These are phyloP conservation scores for Kuraishia piskuri DNA, from an alignment of 805 yeast genomes.

Conservation along the genomic window DNA sequence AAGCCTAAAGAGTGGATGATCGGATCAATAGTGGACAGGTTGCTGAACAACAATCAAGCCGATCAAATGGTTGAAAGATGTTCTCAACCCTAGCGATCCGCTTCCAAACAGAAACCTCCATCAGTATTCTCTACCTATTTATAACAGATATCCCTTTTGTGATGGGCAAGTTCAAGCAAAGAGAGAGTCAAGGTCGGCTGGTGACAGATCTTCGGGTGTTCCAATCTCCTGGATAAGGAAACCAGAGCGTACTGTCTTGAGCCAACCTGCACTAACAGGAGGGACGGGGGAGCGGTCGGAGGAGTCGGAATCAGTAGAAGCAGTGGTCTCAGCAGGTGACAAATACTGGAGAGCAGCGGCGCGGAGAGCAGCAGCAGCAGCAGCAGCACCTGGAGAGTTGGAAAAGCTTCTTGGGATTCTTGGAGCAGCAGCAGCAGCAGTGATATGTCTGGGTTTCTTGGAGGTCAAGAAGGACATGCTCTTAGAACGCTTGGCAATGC, in stretches of 20 bases:
- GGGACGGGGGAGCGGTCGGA: conserved; percentile 25
- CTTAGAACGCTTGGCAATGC: conserved; percentile 42
- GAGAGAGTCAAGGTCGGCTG: conserved; percentile 56
- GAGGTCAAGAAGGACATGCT: conserved; percentile 51
- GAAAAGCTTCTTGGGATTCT: conserved; percentile 57
- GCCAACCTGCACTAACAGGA: conserved; percentile 51
- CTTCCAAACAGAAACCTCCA: not conserved
- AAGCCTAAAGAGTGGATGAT: not conserved
- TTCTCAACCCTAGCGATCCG: not conserved
- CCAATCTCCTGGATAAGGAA: conserved; percentile 72
- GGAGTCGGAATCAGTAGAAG: conserved; percentile 23
- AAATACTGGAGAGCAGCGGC: conserved; percentile 54
- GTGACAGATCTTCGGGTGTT: conserved; percentile 68
- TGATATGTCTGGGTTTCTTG: conserved; percentile 43
- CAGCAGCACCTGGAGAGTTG: conserved; percentile 56
- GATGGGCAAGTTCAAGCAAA: conserved; percentile 20
- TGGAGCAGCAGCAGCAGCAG: conserved; percentile 83
- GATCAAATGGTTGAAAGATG: not conserved
- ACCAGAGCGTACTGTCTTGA: conserved; percentile 66
- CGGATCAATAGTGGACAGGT: not conserved
- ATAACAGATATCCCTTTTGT: not conserved
- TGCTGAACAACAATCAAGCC: not conserved
- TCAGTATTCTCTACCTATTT: not conserved
- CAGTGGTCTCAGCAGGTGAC: conserved; percentile 28
- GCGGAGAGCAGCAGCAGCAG: conserved; percentile 68